These are phyloP conservation scores for Pestalotiopsis sp. DNA, from an alignment of 2,329 filamentous ascomycete genomes.

Conservation along the genomic window DNA sequence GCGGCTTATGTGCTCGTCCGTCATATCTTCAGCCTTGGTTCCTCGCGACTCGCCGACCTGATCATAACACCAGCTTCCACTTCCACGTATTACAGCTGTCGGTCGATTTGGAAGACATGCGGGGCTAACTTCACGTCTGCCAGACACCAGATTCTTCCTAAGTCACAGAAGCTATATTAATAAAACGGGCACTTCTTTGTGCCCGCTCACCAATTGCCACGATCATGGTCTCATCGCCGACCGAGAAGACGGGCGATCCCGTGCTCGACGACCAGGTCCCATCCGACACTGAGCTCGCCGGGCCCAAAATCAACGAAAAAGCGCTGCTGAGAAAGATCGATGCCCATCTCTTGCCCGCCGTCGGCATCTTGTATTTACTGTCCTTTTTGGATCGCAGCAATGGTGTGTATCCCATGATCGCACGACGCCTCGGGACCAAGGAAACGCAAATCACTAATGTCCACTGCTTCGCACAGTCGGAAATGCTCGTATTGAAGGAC, in stretches of 20 bases:
- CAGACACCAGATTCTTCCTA: no score
- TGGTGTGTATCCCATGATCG: conserved; percentile 36
- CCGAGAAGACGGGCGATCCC: conserved; percentile 18
- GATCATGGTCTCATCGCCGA: conserved; percentile 13
- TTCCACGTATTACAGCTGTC: no score
- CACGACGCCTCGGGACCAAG: neutral
- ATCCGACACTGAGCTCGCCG: conserved; percentile 25
- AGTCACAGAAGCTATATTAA: no score
- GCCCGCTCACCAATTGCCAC: neutral
- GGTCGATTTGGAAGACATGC: no score
- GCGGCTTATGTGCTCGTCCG: no score
- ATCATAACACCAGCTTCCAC: no score
- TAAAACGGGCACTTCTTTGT: no score
- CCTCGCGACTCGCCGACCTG: no score
- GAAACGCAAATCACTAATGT: conserved; percentile 34
- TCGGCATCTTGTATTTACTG: conserved; percentile 57
- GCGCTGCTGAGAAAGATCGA: conserved; percentile 61
- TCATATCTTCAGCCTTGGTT: no score
- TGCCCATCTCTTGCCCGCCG: conserved; percentile 51
- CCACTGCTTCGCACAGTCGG: conserved; percentile 38
- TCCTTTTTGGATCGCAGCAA: conserved; percentile 62
- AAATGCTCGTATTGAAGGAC: conserved; percentile 60
- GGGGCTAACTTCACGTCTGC: no score
- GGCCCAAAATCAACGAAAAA: conserved; percentile 51
- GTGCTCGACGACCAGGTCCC: conserved; percentile 16